These are phyloP conservation scores for Helicocarpus griseus DNA, from an alignment of 2,329 filamentous ascomycete genomes.

Conservation along the genomic window DNA sequence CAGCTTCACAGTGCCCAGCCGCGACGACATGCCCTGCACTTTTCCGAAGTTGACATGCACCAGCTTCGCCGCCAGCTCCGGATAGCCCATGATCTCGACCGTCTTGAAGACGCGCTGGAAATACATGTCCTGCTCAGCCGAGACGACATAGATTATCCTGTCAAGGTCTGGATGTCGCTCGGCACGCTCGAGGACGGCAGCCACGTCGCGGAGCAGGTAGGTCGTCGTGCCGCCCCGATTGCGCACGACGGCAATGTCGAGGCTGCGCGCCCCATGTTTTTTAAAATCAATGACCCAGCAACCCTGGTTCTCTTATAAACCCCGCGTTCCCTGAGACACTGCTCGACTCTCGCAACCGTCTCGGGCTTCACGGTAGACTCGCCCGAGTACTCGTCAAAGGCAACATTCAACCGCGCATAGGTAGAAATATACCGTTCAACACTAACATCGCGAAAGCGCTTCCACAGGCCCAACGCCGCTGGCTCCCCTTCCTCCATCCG, in stretches of 20 bases:
- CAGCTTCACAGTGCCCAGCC: constrained; percentile 60
- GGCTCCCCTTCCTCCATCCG: constrained; percentile 60
- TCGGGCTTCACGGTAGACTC: constrained; percentile 63
- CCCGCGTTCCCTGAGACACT: constrained; percentile 53
- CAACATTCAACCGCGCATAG: constrained; percentile 61
- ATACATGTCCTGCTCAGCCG: constrained; percentile 62
- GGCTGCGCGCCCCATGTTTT: constrained; percentile 57
- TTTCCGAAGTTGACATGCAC: constrained; percentile 70
- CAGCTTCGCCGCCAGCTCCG: constrained; percentile 57
- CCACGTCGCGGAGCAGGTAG: constrained; percentile 70
- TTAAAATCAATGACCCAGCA: constrained; percentile 64
- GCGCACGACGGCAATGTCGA: constrained; percentile 61
- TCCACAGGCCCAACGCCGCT: constrained; percentile 53
- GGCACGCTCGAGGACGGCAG: constrained; percentile 58
- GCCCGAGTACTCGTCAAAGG: constrained; percentile 61
- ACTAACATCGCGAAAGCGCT: constrained; percentile 56
- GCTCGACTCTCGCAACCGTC: constrained; percentile 55
- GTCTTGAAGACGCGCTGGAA: constrained; percentile 69
- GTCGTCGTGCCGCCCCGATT: constrained; percentile 67
- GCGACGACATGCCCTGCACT: constrained; percentile 61
- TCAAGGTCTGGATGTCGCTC: constrained; percentile 57
- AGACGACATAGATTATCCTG: constrained; percentile 72
- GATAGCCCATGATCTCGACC: constrained; percentile 59
- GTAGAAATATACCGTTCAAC: constrained; percentile 59
- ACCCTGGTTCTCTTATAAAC: constrained; percentile 61